Base-by-base conservation (phyloP, 495 filamentous ascomycete genomes). In the Penicillium flavigenum region DNA sequence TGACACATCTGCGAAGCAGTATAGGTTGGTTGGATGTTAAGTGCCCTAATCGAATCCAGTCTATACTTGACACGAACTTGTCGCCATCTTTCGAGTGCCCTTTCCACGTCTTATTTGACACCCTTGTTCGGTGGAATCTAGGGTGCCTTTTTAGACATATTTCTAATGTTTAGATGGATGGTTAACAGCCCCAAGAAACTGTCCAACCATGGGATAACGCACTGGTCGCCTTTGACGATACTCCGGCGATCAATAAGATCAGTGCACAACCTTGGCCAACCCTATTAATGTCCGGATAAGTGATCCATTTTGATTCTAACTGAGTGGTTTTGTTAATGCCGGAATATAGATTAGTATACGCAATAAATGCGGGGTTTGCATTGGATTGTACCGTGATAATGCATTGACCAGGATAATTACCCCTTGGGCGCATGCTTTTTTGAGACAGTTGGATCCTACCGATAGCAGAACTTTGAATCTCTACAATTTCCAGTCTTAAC, bases 61-160 rank as follows among this genome's bases (percentile, higher is more conserved):
- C 27, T 60, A 46, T 56, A 34, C 41, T 42, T 48, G 5, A 52
- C 43, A 42, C 3, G n/a, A 20, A 14, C 34, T 45, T 11, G 12
- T 17, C 16, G 17, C 46, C 27, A 47, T 16, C 3, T 11, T 7
- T 14, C 8, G 12, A 12, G 10, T 31, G 3, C 17, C 36, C 36
- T 39, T 39, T 17, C n/a, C n/a, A 39, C 2, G 14, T 47, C 24
- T 34, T 39, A 7, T 34, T 48, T 20, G n/a, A 1, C 17, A 34
- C 12, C 17, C 19, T 14, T 20, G 17, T 5, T n/a, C 16, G 36
- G 7, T 39, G 36, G 36, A 17, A 39, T 17, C 36, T 39, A 39
- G 36, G n/a, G 36, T 17, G n/a, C 6, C 36, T 2, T 1, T 39
- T 17, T 3, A 8, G 6, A 17, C 36, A 39, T 39, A 39, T 39